These are phyloP conservation scores for Aspergillus panamensis DNA, from an alignment of 495 filamentous ascomycete species.

Conservation along the genomic window DNA sequence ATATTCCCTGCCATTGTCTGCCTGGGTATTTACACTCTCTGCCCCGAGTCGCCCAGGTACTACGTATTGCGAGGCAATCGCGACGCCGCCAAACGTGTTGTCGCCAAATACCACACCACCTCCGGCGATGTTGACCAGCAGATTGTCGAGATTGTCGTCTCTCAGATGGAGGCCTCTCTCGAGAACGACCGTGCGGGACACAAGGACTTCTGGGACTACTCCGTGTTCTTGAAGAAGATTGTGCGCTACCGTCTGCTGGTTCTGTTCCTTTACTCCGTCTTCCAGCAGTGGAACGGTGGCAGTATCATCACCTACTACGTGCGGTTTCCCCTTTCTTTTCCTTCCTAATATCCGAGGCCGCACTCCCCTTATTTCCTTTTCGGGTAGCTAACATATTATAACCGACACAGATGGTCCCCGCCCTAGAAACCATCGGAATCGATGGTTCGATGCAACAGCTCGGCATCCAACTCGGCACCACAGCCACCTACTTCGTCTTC, in stretches of 20 bases:
- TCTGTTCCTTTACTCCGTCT: slow-evolving; percentile 38
- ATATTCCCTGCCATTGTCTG: slow-evolving; percentile 41
- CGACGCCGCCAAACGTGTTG: slow-evolving; percentile 33
- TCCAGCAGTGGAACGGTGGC: slow-evolving; percentile 46
- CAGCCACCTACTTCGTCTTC: slow-evolving; percentile 40
- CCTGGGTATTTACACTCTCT: slow-evolving; percentile 33
- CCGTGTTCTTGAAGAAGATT: slow-evolving; percentile 36
- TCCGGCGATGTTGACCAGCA: slow-evolving; percentile 36
- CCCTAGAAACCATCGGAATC: slow-evolving; percentile 35
- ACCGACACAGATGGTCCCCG: slow-evolving; percentile 32
- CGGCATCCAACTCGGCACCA: slow-evolving; percentile 39
- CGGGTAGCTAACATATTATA: background rate
- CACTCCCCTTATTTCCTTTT: background rate
- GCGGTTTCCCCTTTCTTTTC: slow-evolving; percentile 2
- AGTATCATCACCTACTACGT: slow-evolving; percentile 43
- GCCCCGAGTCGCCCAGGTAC: slow-evolving; percentile 42
- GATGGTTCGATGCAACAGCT: slow-evolving; percentile 28
- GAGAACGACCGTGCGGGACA: slow-evolving; percentile 28
- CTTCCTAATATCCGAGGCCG: background rate
- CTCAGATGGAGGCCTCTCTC: slow-evolving; percentile 42
- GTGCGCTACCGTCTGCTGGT: slow-evolving; percentile 38
- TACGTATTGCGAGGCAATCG: slow-evolving; percentile 37
- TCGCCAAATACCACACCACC: slow-evolving; percentile 40
- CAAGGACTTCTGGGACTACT: slow-evolving; percentile 36
- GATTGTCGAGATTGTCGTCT: slow-evolving; percentile 36